Conservation (phyloP, 257 asterid genomes). For the Capsicum baccatum region DNA sequence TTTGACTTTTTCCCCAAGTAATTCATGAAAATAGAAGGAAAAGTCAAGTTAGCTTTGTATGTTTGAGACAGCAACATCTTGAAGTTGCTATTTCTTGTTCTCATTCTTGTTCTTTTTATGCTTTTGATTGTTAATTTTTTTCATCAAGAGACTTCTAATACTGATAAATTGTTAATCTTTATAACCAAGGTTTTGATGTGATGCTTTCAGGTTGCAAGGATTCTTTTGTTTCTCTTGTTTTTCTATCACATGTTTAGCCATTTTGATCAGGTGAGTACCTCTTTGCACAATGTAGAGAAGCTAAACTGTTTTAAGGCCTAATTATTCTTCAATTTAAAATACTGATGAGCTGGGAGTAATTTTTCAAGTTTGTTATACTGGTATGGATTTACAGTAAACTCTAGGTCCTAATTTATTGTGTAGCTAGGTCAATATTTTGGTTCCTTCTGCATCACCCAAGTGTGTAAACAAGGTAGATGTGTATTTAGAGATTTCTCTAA, state of each 20-base stretch:
- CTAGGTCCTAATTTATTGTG: neutral
- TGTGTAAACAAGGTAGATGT: neutral
- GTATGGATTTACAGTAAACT: neutral
- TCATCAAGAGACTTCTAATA: conserved; percentile 15
- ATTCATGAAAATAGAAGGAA: neutral
- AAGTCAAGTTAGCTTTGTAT: neutral
- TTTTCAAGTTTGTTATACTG: neutral
- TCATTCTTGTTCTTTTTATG: conserved; percentile 19
- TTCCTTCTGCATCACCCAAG: conserved; percentile 4
- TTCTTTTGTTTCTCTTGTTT: conserved; percentile 66
- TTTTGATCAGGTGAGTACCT: conserved; percentile 75
- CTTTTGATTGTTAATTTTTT: conserved; percentile 29
- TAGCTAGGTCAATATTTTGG: conserved; percentile 19
- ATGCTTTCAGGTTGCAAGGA: conserved; percentile 78
- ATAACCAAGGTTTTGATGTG: conserved; percentile 26
- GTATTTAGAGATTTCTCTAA: neutral
- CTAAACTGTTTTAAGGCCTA: conserved; percentile 3
- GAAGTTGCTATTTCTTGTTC: neutral
- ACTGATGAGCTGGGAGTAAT: neutral
- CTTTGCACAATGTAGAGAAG: neutral
- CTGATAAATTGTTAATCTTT: conserved; percentile 1
- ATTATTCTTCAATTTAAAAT: conserved; percentile 12
- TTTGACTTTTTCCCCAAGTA: neutral
- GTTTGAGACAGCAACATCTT: neutral
- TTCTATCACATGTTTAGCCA: conserved; percentile 80